Evolutionary conservation across 192 early-diverging fungal genomes (phyloP).

Genomic region (Coemansia biformis): DNA sequence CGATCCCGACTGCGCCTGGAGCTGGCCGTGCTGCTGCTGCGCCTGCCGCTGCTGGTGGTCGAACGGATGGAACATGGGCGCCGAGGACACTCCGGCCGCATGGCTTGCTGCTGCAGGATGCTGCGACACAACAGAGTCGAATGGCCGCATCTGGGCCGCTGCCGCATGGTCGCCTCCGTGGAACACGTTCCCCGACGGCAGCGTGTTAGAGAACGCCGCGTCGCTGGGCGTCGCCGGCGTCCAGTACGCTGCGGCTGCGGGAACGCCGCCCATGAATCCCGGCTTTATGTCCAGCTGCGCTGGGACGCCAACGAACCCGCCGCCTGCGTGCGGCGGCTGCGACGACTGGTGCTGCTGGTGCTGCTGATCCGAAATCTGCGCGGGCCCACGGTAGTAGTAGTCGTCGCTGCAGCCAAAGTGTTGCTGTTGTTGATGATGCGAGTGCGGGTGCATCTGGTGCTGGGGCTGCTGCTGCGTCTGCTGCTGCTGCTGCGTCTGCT

Average conservation of each 20-base stretch:
- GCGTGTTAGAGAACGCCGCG: conserved; percentile 39
- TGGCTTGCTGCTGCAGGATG: conserved; percentile 20
- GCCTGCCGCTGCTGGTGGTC: conserved; percentile 22
- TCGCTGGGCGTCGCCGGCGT: conserved; percentile 47
- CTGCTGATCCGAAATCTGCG: conserved; percentile 15
- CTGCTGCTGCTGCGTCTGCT: conserved; percentile 15
- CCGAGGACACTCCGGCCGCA: conserved; percentile 22
- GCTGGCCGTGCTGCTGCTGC: conserved; percentile 23
- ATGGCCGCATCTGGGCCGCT: conserved; percentile 33
- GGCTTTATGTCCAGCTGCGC: conserved; percentile 45
- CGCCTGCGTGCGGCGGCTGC: conserved; percentile 20
- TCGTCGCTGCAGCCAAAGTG: conserved; percentile 30
- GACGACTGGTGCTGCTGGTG: conserved; percentile 10
- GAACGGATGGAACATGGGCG: conserved; percentile 38
- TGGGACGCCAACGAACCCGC: conserved; percentile 39
- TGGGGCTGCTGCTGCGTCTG: conserved; percentile 6
- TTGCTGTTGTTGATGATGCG: conserved; percentile 22
- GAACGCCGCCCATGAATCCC: conserved; percentile 23
- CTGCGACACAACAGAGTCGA: conserved; percentile 36
- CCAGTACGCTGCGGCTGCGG: conserved; percentile 31
- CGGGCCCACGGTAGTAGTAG: conserved; percentile 24
- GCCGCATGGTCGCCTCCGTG: conserved; percentile 32
- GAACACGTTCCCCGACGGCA: conserved; percentile 42
- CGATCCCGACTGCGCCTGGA: conserved; percentile 9
- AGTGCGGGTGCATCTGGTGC: background rate